These are phyloP conservation scores for Salisapilia sapeloensis DNA, from an alignment of 352 stramenopile species.

Conservation along the genomic window DNA sequence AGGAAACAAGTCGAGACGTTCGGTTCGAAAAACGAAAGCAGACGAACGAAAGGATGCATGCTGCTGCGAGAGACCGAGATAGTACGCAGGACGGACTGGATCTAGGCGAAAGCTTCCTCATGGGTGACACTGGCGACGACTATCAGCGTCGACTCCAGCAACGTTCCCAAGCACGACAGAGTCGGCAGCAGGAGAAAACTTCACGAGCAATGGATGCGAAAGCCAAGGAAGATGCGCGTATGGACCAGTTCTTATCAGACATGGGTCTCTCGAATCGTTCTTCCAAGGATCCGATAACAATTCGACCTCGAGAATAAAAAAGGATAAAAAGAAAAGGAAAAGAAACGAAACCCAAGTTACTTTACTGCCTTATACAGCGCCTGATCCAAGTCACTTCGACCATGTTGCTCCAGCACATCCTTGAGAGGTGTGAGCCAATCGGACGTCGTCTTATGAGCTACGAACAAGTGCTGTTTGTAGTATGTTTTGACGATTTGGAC, in stretches of 20 bases:
- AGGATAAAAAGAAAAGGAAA: no score
- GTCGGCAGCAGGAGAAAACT: conserved; percentile 15
- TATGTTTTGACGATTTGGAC: no score
- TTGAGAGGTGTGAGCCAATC: no score
- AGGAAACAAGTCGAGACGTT: conserved; percentile 43
- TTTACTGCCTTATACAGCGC: no score
- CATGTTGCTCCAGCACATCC: no score
- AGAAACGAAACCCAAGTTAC: no score
- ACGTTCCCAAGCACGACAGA: conserved; percentile 14
- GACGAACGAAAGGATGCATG: conserved; percentile 23
- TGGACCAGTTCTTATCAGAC: conserved; percentile 61
- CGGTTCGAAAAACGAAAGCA: conserved; percentile 38
- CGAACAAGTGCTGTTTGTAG: no score
- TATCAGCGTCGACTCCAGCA: conserved; percentile 21
- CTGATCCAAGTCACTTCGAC: no score
- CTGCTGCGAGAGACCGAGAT: conserved; percentile 38
- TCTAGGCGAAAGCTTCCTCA: conserved; percentile 49
- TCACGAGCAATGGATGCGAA: conserved; percentile 2
- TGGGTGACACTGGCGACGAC: conserved; percentile 21
- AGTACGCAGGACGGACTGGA: conserved; percentile 42
- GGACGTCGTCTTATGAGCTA: no score
- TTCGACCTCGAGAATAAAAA: no score
- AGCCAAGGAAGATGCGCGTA: conserved; percentile 48
- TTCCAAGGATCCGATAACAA: no score
- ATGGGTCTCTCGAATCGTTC: conserved; percentile 56